phyloP scores from a whole-genome alignment of 306 rosid genomes.

The Vigna radiata region DNA sequence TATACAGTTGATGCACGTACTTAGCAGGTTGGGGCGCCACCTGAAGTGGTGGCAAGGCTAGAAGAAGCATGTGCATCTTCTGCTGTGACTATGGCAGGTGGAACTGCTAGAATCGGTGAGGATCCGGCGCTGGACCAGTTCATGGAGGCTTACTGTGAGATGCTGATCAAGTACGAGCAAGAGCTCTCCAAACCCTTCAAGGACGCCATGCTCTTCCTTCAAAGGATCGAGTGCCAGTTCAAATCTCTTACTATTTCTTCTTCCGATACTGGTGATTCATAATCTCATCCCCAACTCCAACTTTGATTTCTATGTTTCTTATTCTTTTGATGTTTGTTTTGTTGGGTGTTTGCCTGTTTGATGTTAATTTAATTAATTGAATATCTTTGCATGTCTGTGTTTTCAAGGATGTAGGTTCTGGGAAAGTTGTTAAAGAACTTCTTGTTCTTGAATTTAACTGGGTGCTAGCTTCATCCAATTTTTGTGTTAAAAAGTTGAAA shows the following conservation, averaged over 20 bases:
- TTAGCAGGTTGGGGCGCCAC: slow-evolving; percentile 84
- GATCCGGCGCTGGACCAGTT: slow-evolving; percentile 81
- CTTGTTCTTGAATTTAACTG: neutral
- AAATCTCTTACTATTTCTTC: slow-evolving; percentile 71
- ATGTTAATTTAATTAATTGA: neutral
- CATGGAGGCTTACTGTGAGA: slow-evolving; percentile 97
- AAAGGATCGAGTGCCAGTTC: slow-evolving; percentile 72
- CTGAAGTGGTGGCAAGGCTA: slow-evolving; percentile 75
- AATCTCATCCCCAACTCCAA: neutral
- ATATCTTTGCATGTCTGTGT: slow-evolving; percentile 42
- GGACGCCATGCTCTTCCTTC: slow-evolving; percentile 86
- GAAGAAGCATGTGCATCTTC: slow-evolving; percentile 73
- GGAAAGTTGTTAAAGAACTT: neutral
- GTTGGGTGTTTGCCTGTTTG: neutral
- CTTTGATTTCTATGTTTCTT: neutral
- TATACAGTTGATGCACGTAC: neutral
- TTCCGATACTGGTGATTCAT: slow-evolving; percentile 58
- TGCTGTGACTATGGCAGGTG: slow-evolving; percentile 36
- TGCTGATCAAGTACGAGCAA: slow-evolving; percentile 82
- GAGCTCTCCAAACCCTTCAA: slow-evolving; percentile 88
- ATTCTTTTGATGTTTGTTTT: neutral
- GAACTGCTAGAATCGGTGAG: slow-evolving; percentile 49
- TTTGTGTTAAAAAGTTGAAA: neutral
- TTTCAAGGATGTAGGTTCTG: slow-evolving; percentile 17
- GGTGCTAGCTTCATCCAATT: neutral